Conservation (phyloP, 805 yeast genomes). For the Pichia californica region DNA sequence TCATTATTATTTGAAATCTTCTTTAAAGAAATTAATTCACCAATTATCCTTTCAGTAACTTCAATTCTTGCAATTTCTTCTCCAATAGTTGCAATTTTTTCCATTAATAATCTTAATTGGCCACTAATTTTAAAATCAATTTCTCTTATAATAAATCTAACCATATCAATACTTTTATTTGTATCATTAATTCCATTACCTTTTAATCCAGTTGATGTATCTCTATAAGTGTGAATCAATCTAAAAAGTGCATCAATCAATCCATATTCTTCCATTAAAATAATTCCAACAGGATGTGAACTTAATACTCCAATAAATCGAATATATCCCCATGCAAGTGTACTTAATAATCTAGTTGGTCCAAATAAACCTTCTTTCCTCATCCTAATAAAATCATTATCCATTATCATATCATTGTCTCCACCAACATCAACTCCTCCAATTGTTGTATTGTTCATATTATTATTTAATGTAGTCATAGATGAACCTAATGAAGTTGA, state of each 20-base stretch:
- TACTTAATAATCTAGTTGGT: not conserved
- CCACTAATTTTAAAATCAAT: conserved; percentile 50
- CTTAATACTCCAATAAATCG: conserved; percentile 71
- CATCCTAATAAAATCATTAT: not conserved
- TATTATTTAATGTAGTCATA: too few species aligned
- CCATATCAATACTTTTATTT: conserved; percentile 32
- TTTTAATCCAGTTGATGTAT: conserved; percentile 37
- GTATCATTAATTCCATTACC: not conserved
- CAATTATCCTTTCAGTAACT: conserved; percentile 2
- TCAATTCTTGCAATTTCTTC: not conserved
- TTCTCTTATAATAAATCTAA: conserved; percentile 51
- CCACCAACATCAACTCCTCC: too few species aligned
- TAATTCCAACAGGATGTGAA: conserved; percentile 52
- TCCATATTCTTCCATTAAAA: conserved; percentile 73
- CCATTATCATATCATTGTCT: too few species aligned
- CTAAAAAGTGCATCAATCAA: conserved; percentile 70
- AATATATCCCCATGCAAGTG: conserved; percentile 28
- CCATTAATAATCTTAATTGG: conserved; percentile 60
- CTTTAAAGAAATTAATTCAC: not conserved
- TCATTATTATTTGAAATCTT: not conserved
- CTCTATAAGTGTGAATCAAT: conserved; percentile 29
- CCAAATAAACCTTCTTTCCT: conserved; percentile 7
- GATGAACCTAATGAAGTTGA: too few species aligned
- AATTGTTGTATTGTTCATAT: too few species aligned
- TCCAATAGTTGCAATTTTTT: conserved; percentile 4